Percentiles rank a stretch among this genome's conserved stretches.
Evolutionary conservation across 2,329 filamentous ascomycete genomes (phyloP).

Genomic region (Chaetoscypha palmicola): DNA sequence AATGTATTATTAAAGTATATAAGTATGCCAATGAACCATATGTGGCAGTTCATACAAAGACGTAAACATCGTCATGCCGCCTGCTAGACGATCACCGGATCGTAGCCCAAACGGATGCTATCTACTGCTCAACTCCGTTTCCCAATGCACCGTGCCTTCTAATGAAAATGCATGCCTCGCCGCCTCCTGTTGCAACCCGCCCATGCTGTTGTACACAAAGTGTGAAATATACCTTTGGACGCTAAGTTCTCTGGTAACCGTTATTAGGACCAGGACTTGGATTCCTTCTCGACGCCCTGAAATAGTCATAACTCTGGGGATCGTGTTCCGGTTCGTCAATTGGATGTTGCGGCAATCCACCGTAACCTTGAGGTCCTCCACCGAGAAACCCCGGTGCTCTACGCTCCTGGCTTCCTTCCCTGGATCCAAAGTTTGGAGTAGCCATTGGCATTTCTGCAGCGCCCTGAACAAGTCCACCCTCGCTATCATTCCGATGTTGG

Average conservation of each 20-base stretch:
- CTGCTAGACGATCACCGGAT: not conserved
- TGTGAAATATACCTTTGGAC: not conserved
- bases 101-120: not conserved
- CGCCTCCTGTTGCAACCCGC: not conserved
- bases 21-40: too few species aligned
- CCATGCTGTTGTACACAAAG: not conserved
- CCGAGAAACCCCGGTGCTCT: conserved; percentile 47
- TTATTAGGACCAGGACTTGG: not conserved
- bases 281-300: conserved; percentile 21
- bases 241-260: not conserved
- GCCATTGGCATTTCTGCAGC: conserved; percentile 46
- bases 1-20: too few species aligned
- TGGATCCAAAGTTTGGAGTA: conserved; percentile 24
- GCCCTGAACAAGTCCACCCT: conserved; percentile 43
- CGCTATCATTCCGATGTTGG: conserved; percentile 42
- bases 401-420: conserved; percentile 33
- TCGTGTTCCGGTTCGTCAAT: conserved; percentile 31
- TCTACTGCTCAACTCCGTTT: not conserved
- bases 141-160: not conserved
- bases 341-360: conserved; percentile 49
- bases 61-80: not conserved
- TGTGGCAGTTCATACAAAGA: not conserved
- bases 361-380: conserved; percentile 53
- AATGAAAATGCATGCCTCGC: not conserved
- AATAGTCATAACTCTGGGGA: conserved; percentile 30